These are phyloP conservation scores for Eutypella sp. DNA, from an alignment of 2,329 filamentous ascomycete genomes.

Conservation along the genomic window DNA sequence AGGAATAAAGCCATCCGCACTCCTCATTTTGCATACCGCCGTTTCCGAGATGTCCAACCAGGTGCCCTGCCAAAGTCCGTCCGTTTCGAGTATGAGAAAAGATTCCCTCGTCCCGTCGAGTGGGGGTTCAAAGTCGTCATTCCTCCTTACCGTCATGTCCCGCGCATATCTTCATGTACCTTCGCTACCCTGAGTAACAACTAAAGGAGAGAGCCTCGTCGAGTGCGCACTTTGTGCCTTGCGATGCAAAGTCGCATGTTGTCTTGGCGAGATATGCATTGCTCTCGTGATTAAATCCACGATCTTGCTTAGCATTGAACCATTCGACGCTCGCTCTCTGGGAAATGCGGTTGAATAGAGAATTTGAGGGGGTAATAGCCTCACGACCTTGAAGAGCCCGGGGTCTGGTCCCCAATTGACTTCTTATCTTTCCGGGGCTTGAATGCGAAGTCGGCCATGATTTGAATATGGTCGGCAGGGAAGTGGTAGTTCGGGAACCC, in stretches of 20 bases:
- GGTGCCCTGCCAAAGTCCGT: constrained; percentile 19
- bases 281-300: neutral
- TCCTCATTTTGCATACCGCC: neutral
- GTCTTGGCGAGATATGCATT: too few relatives aligned
- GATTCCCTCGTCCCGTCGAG: constrained; percentile 17
- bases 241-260: too few relatives aligned
- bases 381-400: constrained; percentile 13
- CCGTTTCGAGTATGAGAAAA: constrained; percentile 23
- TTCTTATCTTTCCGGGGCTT: constrained; percentile 83
- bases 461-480: constrained; percentile 85
- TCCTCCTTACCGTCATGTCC: constrained; percentile 17
- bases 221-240: too few relatives aligned
- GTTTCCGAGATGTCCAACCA: constrained; percentile 25
- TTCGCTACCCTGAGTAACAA: neutral
- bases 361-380: neutral
- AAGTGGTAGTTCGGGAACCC: constrained; percentile 94
- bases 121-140: constrained; percentile 8
- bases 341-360: neutral
- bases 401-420: constrained; percentile 20
- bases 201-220: too few relatives aligned
- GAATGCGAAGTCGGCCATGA: constrained; percentile 85
- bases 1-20: neutral
- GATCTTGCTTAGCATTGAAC: too few relatives aligned
- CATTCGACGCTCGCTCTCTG: too few relatives aligned
- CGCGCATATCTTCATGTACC: neutral